Base-by-base conservation (phyloP, 345 rosid species). In the Pelargonium nanum region DNA sequence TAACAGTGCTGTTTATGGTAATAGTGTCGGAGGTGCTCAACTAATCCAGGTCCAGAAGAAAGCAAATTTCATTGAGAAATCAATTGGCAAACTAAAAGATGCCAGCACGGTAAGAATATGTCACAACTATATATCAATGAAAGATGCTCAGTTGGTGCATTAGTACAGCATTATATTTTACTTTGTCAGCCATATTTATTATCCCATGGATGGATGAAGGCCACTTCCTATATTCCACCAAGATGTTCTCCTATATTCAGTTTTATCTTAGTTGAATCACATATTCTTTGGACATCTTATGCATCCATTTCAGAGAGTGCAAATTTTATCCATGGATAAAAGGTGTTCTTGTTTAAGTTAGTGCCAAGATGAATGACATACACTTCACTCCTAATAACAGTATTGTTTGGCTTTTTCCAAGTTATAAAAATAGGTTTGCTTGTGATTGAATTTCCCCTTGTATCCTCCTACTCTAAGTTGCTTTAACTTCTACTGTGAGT, bases 41-140 rank as follows among this genome's bases (percentile, higher is more conserved):
- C 70, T 85, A 64, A 73, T 81, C 60, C 79, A 68, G 63, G 67
- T 68, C 67, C 75, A 72, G 77, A 93, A 80, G 83, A 87, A 72
- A 65, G 92, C 73, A 62, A 81, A 70, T 65, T 71, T 87, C 68
- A 83, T 93, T 58, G 85, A 71, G 66, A 93, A 83, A 70, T 89
- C 96, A 32, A 26, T 93, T 56, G 91, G 69, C 74, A 89, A 93
- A 71, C 80, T 89, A 56, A 93, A 87, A 76, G 85, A 79, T 74
- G 79, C 95, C 17, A 75, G 83, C 78, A 87, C 78, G 85, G 99
- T 93, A 87, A 62, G 85, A 51, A 59, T 59, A 24, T 69, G 59
- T 64, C 63, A 51, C 50, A 8, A 30, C 58, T 67, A 57, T 61
- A 19, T 19, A 5, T 59, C 30, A 0, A 53, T 40, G 2, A 12